Conservation (phyloP, 768 basidiomycete species). For the Jaapia argillacea region DNA sequence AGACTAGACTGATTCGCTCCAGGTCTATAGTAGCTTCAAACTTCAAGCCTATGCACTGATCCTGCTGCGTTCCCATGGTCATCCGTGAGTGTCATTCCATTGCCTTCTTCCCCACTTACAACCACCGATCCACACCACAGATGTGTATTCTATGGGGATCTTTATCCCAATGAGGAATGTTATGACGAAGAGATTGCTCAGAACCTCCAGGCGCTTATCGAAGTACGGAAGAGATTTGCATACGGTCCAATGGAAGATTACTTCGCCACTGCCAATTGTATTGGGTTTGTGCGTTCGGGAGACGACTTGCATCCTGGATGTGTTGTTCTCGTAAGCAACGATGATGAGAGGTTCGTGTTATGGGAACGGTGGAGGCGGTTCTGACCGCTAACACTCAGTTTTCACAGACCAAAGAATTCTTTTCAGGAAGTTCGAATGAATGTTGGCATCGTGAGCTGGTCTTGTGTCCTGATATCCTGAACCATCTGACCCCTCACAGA, state of each 20-base stretch:
- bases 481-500: constrained; percentile 15
- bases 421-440: constrained; percentile 52
- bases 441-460: constrained; percentile 28
- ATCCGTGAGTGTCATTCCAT: constrained; percentile 46
- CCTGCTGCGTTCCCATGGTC: constrained; percentile 56
- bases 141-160: constrained; percentile 82
- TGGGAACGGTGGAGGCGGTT: too few species aligned
- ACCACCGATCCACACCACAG: constrained; percentile 24
- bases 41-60: constrained; percentile 76
- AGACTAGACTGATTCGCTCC: not conserved
- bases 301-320: constrained; percentile 46
- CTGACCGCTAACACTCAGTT: too few species aligned
- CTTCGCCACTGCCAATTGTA: constrained; percentile 45
- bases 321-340: constrained; percentile 62
- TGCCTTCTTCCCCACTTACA: not conserved
- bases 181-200: constrained; percentile 42
- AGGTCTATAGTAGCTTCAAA: constrained; percentile 70
- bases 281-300: constrained; percentile 71
- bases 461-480: constrained; percentile 23
- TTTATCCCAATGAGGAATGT: constrained; percentile 64
- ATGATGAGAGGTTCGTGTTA: too few species aligned
- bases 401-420: constrained; percentile 7
- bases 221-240: constrained; percentile 54
- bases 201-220: constrained; percentile 45
- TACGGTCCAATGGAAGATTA: constrained; percentile 60